Conservation (phyloP, 768 basidiomycete genomes). For the Butyriboletus loyo region DNA sequence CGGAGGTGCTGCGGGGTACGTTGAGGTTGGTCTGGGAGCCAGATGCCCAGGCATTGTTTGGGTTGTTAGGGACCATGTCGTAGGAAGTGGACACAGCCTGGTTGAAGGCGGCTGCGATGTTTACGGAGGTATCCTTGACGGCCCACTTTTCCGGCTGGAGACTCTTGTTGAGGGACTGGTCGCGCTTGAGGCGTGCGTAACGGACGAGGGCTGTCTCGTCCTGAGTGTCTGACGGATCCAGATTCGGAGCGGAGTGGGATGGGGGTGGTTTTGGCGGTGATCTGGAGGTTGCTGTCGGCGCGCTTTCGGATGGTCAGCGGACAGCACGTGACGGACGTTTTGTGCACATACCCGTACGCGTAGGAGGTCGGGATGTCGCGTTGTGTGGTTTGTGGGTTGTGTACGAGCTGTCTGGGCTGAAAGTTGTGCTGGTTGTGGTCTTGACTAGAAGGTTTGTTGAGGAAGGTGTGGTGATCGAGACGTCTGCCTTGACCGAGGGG, state of each 20-base stretch:
- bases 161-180: conserved; percentile 30
- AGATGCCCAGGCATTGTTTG: conserved; percentile 68
- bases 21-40: conserved; percentile 43
- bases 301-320: conserved; percentile 37
- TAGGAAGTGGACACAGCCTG: conserved; percentile 53
- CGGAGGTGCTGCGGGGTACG: conserved; percentile 72
- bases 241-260: conserved; percentile 29
- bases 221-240: conserved; percentile 45
- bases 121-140: conserved; percentile 82
- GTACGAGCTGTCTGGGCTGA: conserved; percentile 21
- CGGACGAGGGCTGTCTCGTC: conserved; percentile 45
- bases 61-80: conserved; percentile 46
- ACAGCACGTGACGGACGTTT: conserved; percentile 7
- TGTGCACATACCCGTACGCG: conserved; percentile 59
- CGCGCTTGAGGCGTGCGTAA: conserved; percentile 46
- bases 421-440: conserved; percentile 29
- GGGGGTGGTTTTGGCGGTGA: conserved; percentile 53
- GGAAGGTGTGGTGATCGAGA: conserved; percentile 76
- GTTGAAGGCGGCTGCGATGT: conserved; percentile 78
- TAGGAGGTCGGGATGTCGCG: conserved; percentile 57
- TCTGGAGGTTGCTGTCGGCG: conserved; percentile 52
- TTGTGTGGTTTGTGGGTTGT: conserved; percentile 34
- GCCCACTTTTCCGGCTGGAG: conserved; percentile 65
- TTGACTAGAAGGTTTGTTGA: conserved; percentile 50
- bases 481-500: conserved; percentile 83